Percentiles rank a stretch among this genome's conserved stretches.
Conservation (phyloP, 2,329 filamentous ascomycete genomes). For the Botryotinia convoluta region DNA sequence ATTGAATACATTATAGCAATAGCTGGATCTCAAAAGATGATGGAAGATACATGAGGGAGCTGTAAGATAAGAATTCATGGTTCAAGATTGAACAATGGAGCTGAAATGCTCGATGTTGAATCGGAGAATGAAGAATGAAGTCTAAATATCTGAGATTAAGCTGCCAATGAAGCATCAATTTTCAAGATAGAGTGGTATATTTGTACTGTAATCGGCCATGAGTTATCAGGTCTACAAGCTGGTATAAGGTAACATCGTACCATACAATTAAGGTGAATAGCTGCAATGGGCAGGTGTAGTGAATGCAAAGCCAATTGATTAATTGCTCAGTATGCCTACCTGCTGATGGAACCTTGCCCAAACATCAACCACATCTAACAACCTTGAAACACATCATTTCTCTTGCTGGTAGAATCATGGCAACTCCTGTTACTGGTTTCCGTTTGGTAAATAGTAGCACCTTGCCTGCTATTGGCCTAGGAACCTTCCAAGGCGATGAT, state of each 20-base stretch:
- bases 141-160: background rate
- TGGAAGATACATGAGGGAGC: background rate
- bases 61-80: background rate
- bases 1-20: background rate
- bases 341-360: background rate
- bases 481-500: conserved; percentile 13
- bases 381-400: background rate
- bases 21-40: background rate
- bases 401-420: background rate
- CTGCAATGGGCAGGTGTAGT: background rate
- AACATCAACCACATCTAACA: background rate
- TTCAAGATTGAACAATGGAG: background rate
- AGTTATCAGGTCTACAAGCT: background rate
- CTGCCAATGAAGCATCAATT: background rate
- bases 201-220: background rate
- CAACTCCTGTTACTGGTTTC: background rate
- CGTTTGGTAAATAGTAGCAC: background rate
- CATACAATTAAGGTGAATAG: background rate
- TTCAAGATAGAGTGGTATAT: background rate
- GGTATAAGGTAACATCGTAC: background rate
- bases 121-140: background rate
- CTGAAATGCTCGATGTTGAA: background rate
- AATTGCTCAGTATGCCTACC: background rate
- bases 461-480: conserved; percentile 3
- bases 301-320: background rate